A percentile compares a stretch with the other conserved stretches of the same genome.
Conservation (phyloP, 345 rosid species). For the Noccaea caerulescens region DNA sequence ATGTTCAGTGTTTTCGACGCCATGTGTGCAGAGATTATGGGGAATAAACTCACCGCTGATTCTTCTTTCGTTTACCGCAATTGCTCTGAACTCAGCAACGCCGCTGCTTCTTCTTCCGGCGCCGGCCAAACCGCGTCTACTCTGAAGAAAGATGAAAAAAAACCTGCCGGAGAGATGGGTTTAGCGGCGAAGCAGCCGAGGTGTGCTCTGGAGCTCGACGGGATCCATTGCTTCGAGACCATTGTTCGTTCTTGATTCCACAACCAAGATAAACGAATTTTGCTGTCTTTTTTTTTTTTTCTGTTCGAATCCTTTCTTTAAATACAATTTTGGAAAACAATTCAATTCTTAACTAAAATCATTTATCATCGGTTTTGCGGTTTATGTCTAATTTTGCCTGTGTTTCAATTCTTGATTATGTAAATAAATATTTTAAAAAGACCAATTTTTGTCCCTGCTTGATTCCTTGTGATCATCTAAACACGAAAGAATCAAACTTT, state of each 20-base stretch:
- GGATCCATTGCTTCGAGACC: slow-evolving; percentile 74
- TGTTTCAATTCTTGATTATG: slow-evolving; percentile 22
- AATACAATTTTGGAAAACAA: slow-evolving; percentile 15
- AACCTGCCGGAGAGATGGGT: neutral
- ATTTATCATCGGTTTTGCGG: slow-evolving; percentile 20
- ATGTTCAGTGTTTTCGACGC: slow-evolving; percentile 77
- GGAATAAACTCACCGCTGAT: slow-evolving; percentile 46
- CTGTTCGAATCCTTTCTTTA: neutral
- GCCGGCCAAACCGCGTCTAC: slow-evolving; percentile 11
- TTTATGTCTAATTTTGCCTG: neutral
- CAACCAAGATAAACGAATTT: slow-evolving; percentile 7
- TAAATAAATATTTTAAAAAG: neutral
- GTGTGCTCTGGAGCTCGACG: slow-evolving; percentile 65
- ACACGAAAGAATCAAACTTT: slow-evolving; percentile 10
- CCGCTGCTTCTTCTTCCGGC: slow-evolving; percentile 18
- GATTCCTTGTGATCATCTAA: neutral
- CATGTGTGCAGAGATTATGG: slow-evolving; percentile 62
- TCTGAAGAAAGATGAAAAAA: slow-evolving; percentile 28
- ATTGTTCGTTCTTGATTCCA: slow-evolving; percentile 45
- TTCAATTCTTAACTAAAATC: slow-evolving; percentile 4
- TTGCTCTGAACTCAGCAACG: slow-evolving; percentile 31
- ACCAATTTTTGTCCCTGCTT: neutral
- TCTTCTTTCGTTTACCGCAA: slow-evolving; percentile 24
- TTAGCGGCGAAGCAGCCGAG: slow-evolving; percentile 42
- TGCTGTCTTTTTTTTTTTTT: neutral